Percentiles rank a stretch among this genome's conserved stretches.
Conservation (phyloP, 208 protist genomes). For the Porcisia hertigi region DNA sequence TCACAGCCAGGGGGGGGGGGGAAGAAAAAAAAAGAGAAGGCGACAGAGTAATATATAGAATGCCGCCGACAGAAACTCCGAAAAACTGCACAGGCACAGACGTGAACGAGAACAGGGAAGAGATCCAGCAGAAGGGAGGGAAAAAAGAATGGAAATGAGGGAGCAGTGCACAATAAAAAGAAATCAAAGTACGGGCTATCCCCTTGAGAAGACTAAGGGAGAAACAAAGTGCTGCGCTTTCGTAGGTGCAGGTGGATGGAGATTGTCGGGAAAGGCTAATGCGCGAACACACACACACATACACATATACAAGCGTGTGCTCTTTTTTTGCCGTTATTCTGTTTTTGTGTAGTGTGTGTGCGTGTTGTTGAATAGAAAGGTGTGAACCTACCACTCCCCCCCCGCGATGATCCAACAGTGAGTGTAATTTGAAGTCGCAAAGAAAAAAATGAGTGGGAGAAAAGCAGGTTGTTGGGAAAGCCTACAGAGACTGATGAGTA, state of each 20-base stretch:
- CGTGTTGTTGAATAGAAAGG: not conserved
- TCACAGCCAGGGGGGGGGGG: not conserved
- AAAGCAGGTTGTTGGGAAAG: not conserved
- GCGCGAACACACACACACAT: not conserved
- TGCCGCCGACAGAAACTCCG: not conserved
- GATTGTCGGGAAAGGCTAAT: not conserved
- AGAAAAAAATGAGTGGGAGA: not conserved
- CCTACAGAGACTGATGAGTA: not conserved
- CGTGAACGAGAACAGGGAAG: not conserved
- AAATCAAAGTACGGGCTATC: not conserved
- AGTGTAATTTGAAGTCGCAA: not conserved
- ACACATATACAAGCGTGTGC: not conserved
- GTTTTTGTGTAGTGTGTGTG: not conserved
- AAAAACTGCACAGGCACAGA: not conserved
- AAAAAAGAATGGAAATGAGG: not conserved
- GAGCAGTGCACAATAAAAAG: not conserved
- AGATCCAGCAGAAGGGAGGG: not conserved
- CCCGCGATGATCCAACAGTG: too few species aligned
- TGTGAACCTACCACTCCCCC: not conserved
- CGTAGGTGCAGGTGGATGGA: not conserved
- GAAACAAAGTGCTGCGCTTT: conserved; percentile 3
- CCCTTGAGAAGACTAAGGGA: not conserved
- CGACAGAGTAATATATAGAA: not conserved
- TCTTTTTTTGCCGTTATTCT: not conserved
- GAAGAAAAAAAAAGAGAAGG: not conserved